Percentiles rank a stretch among this genome's conserved stretches.
These are phyloP conservation scores for Spinacia oleracea DNA, from an alignment of 179 eudicot genomes.

Conservation along the genomic window DNA sequence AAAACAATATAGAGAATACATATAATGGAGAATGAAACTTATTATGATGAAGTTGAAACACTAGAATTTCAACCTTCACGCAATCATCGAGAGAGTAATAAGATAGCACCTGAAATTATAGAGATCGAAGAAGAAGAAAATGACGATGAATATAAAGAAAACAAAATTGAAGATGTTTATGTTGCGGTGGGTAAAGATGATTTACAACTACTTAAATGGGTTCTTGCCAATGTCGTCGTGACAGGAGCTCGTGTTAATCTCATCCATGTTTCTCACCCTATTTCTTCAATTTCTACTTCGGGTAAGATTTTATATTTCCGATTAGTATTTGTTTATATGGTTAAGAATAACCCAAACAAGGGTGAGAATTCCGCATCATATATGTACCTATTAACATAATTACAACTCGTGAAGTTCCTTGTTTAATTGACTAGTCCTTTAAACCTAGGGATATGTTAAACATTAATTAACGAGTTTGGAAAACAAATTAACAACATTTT, in stretches of 20 bases:
- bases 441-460: too few relatives aligned
- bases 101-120: slow-evolving; percentile 42
- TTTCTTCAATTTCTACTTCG: slow-evolving; percentile 48
- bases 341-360: too few relatives aligned
- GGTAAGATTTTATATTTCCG: slow-evolving; percentile 24
- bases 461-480: too few relatives aligned
- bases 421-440: too few relatives aligned
- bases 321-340: neutral
- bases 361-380: too few relatives aligned
- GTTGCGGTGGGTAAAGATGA: slow-evolving; percentile 67
- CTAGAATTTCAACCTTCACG: neutral
- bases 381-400: too few relatives aligned
- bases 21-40: slow-evolving; percentile 21
- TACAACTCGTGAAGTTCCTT: too few relatives aligned
- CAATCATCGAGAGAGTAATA: neutral
- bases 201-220: slow-evolving; percentile 56
- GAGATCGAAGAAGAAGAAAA: slow-evolving; percentile 51
- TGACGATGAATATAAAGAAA: slow-evolving; percentile 10
- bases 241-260: slow-evolving; percentile 50
- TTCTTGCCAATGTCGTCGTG: slow-evolving; percentile 45
- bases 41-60: slow-evolving; percentile 11
- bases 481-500: too few relatives aligned
- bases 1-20: too few relatives aligned
- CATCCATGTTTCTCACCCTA: slow-evolving; percentile 53
- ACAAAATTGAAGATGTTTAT: slow-evolving; percentile 38